phyloP scores from a whole-genome alignment of 352 stramenopile species.

The Phytophthora palmivora region DNA sequence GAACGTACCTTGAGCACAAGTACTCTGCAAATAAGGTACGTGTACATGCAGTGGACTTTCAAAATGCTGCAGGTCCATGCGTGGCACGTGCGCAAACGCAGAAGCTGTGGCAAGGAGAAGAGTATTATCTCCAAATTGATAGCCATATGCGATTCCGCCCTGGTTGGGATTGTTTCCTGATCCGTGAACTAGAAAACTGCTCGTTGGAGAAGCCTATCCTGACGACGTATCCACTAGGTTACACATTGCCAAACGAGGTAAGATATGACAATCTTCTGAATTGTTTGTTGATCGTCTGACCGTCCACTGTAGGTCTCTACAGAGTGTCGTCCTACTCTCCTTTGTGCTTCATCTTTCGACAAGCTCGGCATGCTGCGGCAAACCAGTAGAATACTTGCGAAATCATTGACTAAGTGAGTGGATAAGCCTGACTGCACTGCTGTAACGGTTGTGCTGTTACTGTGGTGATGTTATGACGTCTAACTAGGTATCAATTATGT shows the following conservation, averaged over 20 bases:
- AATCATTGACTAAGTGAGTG: constrained; percentile 39
- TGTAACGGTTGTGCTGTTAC: too few species aligned
- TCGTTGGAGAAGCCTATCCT: constrained; percentile 76
- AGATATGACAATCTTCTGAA: constrained; percentile 13
- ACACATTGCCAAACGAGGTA: constrained; percentile 82
- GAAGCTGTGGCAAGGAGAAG: constrained; percentile 81
- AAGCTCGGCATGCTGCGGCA: constrained; percentile 60
- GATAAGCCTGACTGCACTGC: neutral
- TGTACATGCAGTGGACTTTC: constrained; percentile 66
- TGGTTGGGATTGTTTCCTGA: constrained; percentile 92
- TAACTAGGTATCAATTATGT: constrained; percentile 6
- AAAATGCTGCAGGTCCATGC: constrained; percentile 89
- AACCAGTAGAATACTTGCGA: constrained; percentile 59
- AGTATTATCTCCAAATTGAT: constrained; percentile 95
- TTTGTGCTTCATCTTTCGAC: constrained; percentile 73
- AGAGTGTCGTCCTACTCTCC: constrained; percentile 60
- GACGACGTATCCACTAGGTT: constrained; percentile 94
- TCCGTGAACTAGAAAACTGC: constrained; percentile 70
- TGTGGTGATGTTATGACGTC: neutral
- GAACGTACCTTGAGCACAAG: constrained; percentile 42
- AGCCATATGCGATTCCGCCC: constrained; percentile 92
- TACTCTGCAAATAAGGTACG: constrained; percentile 52
- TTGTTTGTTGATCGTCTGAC: constrained; percentile 4
- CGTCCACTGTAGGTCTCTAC: constrained; percentile 40
- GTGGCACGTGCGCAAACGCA: constrained; percentile 87